Conservation (phyloP, 1,139 yeast genomes). For the Yarrowia galli region DNA sequence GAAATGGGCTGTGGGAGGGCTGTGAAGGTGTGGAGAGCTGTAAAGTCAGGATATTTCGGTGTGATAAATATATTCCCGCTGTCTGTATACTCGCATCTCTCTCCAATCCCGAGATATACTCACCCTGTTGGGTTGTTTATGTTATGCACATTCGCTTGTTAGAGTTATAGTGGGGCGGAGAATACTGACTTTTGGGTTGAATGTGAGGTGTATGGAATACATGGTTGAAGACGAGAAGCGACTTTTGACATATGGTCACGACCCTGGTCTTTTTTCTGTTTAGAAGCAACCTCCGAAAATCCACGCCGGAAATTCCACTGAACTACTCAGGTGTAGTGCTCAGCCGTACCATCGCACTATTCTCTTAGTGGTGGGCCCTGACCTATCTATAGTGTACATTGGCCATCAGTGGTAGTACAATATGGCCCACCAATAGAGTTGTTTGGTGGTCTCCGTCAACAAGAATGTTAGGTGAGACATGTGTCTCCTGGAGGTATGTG, state of each 20-base stretch:
- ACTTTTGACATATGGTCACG: neutral
- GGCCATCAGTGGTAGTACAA: too few relatives aligned
- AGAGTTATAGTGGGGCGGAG: constrained; percentile 35
- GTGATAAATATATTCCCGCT: neutral
- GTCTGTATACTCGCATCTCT: neutral
- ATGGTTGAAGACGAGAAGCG: neutral
- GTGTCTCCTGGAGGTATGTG: constrained; percentile 3
- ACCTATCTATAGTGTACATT: too few relatives aligned
- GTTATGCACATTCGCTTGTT: constrained; percentile 34
- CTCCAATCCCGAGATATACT: neutral
- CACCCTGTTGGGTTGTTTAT: constrained; percentile 15
- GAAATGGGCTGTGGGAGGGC: neutral
- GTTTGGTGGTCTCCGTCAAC: neutral
- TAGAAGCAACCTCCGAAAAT: too few relatives aligned
- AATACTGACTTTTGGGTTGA: constrained; percentile 16
- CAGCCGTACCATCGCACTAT: constrained; percentile 23
- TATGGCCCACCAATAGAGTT: constrained; percentile 11
- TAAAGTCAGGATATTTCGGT: neutral
- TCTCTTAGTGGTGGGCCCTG: neutral
- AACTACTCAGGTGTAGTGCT: neutral
- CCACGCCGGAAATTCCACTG: too few relatives aligned
- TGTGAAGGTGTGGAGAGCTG: neutral
- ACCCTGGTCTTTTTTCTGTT: too few relatives aligned
- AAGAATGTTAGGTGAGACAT: constrained; percentile 23
- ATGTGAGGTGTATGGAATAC: neutral